These are phyloP conservation scores for Ophiorrhiza pumila DNA, from an alignment of 257 asterid genomes.

Conservation along the genomic window DNA sequence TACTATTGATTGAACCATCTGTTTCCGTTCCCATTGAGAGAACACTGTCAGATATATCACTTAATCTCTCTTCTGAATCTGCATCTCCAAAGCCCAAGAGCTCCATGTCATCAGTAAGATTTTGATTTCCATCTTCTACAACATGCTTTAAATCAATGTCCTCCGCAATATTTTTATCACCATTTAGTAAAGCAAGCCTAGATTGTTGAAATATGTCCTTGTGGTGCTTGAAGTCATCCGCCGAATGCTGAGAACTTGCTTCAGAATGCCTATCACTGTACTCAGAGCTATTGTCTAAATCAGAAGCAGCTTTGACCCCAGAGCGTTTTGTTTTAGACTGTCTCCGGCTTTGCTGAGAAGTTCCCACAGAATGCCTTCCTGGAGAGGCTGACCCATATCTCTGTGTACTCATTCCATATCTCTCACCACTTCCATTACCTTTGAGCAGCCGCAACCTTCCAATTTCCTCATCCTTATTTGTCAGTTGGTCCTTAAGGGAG, in stretches of 20 bases:
- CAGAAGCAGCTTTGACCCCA: constrained; percentile 49
- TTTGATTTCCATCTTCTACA: constrained; percentile 34
- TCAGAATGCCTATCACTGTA: constrained; percentile 83
- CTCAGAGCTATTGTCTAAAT: constrained; percentile 69
- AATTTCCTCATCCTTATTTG: constrained; percentile 79
- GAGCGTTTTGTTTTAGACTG: constrained; percentile 38
- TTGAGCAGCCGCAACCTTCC: constrained; percentile 45
- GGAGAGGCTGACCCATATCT: constrained; percentile 63
- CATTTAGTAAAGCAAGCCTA: constrained; percentile 53
- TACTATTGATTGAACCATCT: constrained; percentile 74
- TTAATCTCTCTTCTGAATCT: constrained; percentile 84
- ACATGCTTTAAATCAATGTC: constrained; percentile 34
- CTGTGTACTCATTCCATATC: constrained; percentile 37
- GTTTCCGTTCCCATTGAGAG: constrained; percentile 95
- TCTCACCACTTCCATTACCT: constrained; percentile 45
- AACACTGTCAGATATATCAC: constrained; percentile 93
- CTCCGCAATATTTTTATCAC: constrained; percentile 30
- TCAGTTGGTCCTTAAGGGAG: constrained; percentile 60
- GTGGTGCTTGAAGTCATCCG: constrained; percentile 73
- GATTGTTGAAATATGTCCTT: constrained; percentile 72
- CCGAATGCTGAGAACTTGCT: constrained; percentile 78
- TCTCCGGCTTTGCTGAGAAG: constrained; percentile 34
- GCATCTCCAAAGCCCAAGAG: constrained; percentile 74
- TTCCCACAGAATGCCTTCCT: constrained; percentile 53
- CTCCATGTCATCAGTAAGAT: constrained; percentile 51